These are phyloP conservation scores for Endothia cerciana DNA, from an alignment of 2,329 filamentous ascomycete species.

Conservation along the genomic window DNA sequence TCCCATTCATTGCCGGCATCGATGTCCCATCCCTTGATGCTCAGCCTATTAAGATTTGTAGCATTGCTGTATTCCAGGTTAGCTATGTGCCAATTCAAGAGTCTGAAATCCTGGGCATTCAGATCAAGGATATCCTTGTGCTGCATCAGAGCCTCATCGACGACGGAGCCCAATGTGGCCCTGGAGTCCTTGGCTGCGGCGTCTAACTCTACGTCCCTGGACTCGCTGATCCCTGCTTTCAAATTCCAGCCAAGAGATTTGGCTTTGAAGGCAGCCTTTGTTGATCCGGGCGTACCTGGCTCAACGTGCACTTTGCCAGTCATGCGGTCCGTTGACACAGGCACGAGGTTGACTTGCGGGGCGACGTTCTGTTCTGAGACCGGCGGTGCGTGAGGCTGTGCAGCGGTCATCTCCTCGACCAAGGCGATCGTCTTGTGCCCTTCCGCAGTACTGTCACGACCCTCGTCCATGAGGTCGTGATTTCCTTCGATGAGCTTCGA, in stretches of 20 bases:
- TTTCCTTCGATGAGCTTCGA: slow-evolving; percentile 80
- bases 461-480: slow-evolving; percentile 77
- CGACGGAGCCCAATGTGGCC: slow-evolving; percentile 85
- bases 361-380: slow-evolving; percentile 59
- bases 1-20: slow-evolving; percentile 98
- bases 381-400: slow-evolving; percentile 58
- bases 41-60: slow-evolving; percentile 82
- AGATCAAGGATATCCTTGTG: slow-evolving; percentile 84
- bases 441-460: slow-evolving; percentile 75
- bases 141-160: slow-evolving; percentile 88
- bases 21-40: slow-evolving; percentile 91
- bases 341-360: slow-evolving; percentile 60
- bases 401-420: slow-evolving; percentile 70
- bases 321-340: slow-evolving; percentile 68
- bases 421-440: slow-evolving; percentile 73
- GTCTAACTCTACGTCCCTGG: slow-evolving; percentile 73
- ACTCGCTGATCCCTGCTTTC: slow-evolving; percentile 63
- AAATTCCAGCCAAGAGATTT: slow-evolving; percentile 82
- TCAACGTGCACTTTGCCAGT: slow-evolving; percentile 76
- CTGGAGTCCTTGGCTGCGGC: slow-evolving; percentile 63
- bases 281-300: slow-evolving; percentile 68
- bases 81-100: slow-evolving; percentile 98
- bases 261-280: slow-evolving; percentile 77
- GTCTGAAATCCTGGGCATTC: slow-evolving; percentile 81
- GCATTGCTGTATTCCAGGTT: slow-evolving; percentile 98